Base-by-base conservation (phyloP, 140 eudicot species). In the Anethum foeniculum region DNA sequence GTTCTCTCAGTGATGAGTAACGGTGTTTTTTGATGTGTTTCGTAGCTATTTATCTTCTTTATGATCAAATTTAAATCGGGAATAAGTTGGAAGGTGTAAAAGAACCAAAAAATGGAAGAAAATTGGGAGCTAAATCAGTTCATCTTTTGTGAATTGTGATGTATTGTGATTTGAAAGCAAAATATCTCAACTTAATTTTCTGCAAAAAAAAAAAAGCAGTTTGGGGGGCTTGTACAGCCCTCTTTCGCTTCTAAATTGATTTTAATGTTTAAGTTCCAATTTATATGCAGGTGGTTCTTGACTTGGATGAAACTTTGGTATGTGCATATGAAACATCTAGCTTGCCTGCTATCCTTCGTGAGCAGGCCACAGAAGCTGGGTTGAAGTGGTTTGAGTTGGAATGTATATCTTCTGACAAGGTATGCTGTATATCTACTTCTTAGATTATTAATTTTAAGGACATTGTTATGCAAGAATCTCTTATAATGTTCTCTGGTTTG, bases 301-400 rank as follows among this genome's bases (percentile, higher is more conserved):
- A 95, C 84, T 89, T 95, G 91, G 99, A 95, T 81, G 99, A 95
- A 83, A 95, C 99, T 78, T 75, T 95, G 68, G 96, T 95, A 0
- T 95, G 99, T 82, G 97, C 99, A 12, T 96, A 96, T 81, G 99
- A 96, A 81, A 93, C 97, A 41, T 89, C 93, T 28, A 96, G 92
- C 83, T 85, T 96, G 80, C 99, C 99, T 75, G 88, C 92, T 71
- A 79, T 88, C 75, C 84, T 96, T 82, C 93, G 90, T 71, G 84
- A 83, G 84, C 97, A 93, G 86, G 99, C 99, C 60, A 91, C 88
- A 51, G 98, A 96, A 71, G 98, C 97, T 80, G 98, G 98, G 56
- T 81, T 96, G 73, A 89, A 93, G 44, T 96, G 99, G 98, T 96
- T 96, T 85, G 99, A 96, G 85, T 83, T 96, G 60, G 99, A 96